Conservation (phyloP, 2,329 filamentous ascomycete species). For the Ophiocordyceps australis region DNA sequence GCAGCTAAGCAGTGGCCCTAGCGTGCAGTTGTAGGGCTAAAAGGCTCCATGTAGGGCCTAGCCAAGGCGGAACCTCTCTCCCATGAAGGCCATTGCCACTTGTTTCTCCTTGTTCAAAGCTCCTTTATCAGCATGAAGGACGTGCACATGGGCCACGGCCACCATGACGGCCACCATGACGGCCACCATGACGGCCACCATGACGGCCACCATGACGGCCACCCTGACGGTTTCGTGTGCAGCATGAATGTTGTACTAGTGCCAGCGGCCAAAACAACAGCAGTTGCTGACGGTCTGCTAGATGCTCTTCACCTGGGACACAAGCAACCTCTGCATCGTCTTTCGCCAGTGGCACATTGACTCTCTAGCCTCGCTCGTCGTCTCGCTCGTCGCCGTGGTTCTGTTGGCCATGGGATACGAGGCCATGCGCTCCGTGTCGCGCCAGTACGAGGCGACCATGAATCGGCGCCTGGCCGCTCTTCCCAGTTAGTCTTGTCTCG, state of each 20-base stretch:
- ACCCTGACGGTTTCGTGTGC: no score
- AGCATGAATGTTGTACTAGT: conserved; percentile 61
- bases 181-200: no score
- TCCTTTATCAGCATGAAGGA: no score
- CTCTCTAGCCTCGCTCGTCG: conserved; percentile 52
- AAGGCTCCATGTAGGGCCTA: no score
- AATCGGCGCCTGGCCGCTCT: conserved; percentile 26
- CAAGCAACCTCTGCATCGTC: conserved; percentile 85
- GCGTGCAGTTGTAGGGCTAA: no score
- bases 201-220: no score
- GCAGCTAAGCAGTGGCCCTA: no score
- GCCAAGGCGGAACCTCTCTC: no score
- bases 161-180: no score
- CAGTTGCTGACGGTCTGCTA: conserved; percentile 16
- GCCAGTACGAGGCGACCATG: conserved; percentile 53
- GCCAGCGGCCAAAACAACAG: no score
- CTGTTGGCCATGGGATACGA: conserved; percentile 86
- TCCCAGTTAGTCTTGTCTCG: conserved; percentile 28
- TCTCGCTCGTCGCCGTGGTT: conserved; percentile 70
- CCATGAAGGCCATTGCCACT: no score
- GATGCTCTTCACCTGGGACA: conserved; percentile 99
- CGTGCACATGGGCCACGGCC: conserved; percentile 21
- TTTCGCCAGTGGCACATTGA: conserved; percentile 83
- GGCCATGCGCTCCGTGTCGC: conserved; percentile 57
- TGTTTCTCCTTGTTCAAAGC: no score